Evolutionary conservation across 2,329 filamentous ascomycete genomes (phyloP), one percentile per base, ranked within the genome.

Genomic region (Claviceps sp.): DNA sequence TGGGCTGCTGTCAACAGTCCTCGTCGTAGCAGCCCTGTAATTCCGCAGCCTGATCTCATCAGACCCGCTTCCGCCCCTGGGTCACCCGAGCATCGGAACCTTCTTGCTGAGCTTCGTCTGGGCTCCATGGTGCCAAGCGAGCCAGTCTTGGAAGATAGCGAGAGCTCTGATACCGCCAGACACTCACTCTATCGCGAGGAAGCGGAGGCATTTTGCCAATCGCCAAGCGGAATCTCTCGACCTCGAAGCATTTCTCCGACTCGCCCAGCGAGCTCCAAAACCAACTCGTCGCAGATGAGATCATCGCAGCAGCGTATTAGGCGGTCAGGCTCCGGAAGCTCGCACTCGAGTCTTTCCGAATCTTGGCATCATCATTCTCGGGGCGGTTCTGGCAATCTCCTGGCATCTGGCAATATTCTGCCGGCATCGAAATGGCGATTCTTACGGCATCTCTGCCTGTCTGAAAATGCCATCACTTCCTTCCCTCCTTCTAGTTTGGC

Each of bases 351-450:
- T 62, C 68, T 83, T 49, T 83, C 80, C 1, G 80, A 84, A 55
- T 80, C 78, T 4, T 71, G 79, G 79, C 71, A 79, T 54, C 74
- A 80, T 47, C 69, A 69, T 44, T 83, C 69, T 67, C 60, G 84
- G 70, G 82, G 83, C 46, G 94, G 89, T 68, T 82, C 85, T 16
- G 85, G 86, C 1, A 95, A 93, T 59, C 74, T 95, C 1, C 71
- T 91, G 48, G 74, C 79, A 14, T 75, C 83, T 29, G 29, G 9
- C 63, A 83, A 83, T 40, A 76, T 84, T 53, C 74, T 97, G 16
- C 88, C 90, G 43, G 71, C 86, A 1, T 86, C 85, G 1, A 97
- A 97, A 68, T 98, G 93, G 93, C 83, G 91, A 52, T 95, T 97
- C 67, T 70, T 98, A 61, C 85, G 87, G 63, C 91, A 97, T 68